phyloP scores from a whole-genome alignment of 257 asterid species.

The Ligustrum vulgare region DNA sequence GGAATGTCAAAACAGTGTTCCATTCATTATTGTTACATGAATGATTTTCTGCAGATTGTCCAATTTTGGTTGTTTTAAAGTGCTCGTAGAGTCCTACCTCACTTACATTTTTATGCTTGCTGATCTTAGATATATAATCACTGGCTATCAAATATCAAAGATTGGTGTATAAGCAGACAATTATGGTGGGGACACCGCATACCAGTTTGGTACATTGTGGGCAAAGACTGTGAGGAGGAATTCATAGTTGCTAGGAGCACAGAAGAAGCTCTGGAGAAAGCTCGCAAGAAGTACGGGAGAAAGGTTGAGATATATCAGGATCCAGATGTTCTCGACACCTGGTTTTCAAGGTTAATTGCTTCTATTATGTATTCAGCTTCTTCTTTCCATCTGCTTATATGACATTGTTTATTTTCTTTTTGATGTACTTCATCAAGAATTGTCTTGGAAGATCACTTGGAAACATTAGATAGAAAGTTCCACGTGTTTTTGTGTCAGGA shows the following conservation, averaged over 20 bases:
- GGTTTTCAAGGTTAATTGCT: slow-evolving; percentile 88
- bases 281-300: too few relatives aligned
- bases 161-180: slow-evolving; percentile 99
- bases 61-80: slow-evolving; percentile 8
- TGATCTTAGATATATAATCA: slow-evolving; percentile 66
- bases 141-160: slow-evolving; percentile 96
- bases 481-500: background rate
- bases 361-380: slow-evolving; percentile 2
- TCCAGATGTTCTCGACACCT: slow-evolving; percentile 98
- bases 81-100: slow-evolving; percentile 1
- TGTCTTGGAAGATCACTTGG: background rate
- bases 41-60: slow-evolving; percentile 2
- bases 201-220: slow-evolving; percentile 96
- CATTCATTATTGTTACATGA: too few relatives aligned
- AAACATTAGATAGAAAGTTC: background rate
- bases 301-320: slow-evolving; percentile 54
- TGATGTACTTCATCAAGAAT: background rate
- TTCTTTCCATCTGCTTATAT: background rate
- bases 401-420: background rate
- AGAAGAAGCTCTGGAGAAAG: slow-evolving; percentile 34
- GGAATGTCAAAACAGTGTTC: background rate
- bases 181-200: slow-evolving; percentile 99
- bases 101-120: slow-evolving; percentile 30
- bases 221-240: slow-evolving; percentile 83
- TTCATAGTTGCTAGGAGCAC: slow-evolving; percentile 84